These are phyloP conservation scores for Diospyros lotus DNA, from an alignment of 148 eudicot genomes.

Conservation along the genomic window DNA sequence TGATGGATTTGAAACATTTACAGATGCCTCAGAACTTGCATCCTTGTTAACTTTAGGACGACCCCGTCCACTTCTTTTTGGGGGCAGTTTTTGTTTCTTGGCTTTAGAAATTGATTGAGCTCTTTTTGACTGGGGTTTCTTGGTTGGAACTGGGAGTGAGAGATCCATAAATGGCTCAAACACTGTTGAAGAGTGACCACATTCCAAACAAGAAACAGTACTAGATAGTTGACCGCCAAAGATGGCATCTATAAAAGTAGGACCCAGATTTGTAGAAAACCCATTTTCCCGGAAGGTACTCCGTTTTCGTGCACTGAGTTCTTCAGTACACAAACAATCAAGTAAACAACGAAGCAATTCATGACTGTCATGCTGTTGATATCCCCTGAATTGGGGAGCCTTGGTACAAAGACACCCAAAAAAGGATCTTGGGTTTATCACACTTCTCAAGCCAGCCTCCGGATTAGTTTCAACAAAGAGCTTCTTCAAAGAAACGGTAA, in stretches of 20 bases:
- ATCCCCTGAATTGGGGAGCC: slow-evolving; percentile 91
- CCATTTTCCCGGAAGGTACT: slow-evolving; percentile 24
- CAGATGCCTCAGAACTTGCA: slow-evolving; percentile 28
- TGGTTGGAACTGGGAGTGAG: slow-evolving; percentile 80
- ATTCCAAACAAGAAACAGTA: slow-evolving; percentile 74
- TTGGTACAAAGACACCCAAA: slow-evolving; percentile 70
- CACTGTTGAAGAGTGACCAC: slow-evolving; percentile 73
- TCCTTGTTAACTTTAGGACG: slow-evolving; percentile 42
- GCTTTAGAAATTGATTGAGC: slow-evolving; percentile 33
- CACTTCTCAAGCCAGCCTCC: slow-evolving; percentile 39
- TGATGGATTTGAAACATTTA: slow-evolving; percentile 21
- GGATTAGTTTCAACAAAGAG: slow-evolving; percentile 47
- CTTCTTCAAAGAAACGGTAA: slow-evolving; percentile 62
- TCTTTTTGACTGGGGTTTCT: slow-evolving; percentile 57
- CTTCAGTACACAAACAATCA: slow-evolving; percentile 74
- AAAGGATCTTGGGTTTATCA: slow-evolving; percentile 61
- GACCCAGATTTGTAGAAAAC: slow-evolving; percentile 18
- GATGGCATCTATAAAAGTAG: slow-evolving; percentile 63
- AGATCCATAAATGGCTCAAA: slow-evolving; percentile 85
- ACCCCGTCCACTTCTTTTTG: slow-evolving; percentile 48
- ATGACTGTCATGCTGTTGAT: slow-evolving; percentile 90
- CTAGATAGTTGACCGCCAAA: slow-evolving; percentile 86
- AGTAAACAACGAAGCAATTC: slow-evolving; percentile 84
- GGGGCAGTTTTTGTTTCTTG: slow-evolving; percentile 67
- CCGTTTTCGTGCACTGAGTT: slow-evolving; percentile 33